Evolutionary conservation across 805 yeast genomes (phyloP), one percentile per base, ranked within the genome.

Genomic region (Ogataea paradorogensis): DNA sequence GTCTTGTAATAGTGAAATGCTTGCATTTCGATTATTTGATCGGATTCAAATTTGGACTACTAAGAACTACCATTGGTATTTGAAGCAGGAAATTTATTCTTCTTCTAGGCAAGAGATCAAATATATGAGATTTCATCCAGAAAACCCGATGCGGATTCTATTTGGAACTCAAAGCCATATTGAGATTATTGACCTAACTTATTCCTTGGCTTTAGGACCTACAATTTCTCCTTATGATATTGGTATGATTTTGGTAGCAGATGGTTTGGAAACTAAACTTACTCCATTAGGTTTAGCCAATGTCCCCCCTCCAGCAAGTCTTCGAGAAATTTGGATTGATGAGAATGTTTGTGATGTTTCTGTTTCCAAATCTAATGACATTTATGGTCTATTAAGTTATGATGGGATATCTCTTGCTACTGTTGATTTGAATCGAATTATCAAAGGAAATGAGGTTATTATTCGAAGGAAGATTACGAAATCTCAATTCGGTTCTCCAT

Each of bases 31-130:
- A 28, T 67, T 84, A 21, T 46, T 62, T 2, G 72, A 80, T 50
- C 66, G 76, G 11, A 73, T 93, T n/a, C 95, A 84, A 57, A 62
- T 93, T 16, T 93, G 97, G 97, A 81, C 95, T 1, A 71, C 85
- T 3, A 89, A 86, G 57, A 93, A 93, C 62, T 93, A 90, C 62
- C 95, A 90, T 57, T 93, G 99, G 99, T 89, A 85, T 62, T 70
- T 90, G 51, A 93, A 93, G 56, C 95, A 85, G 61, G 95, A 84
- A 54, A 62, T 90, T 2, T 51, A 52, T 40, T 59, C 69, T 8
- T 47, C 53, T 23, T 43, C 42, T 2, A 59, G 55, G 16, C 62
- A 59, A 26, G 55, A 61, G 26, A 62, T 75, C 16, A 14, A 48
- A 5, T 80, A 72, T 53, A 66, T 76, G 35, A 76, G 73, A 55